Evolutionary conservation across 1,284 basidiomycete genomes (phyloP), one percentile per base, ranked within the genome.

Genomic region (Paramarasmius palmivorus): DNA sequence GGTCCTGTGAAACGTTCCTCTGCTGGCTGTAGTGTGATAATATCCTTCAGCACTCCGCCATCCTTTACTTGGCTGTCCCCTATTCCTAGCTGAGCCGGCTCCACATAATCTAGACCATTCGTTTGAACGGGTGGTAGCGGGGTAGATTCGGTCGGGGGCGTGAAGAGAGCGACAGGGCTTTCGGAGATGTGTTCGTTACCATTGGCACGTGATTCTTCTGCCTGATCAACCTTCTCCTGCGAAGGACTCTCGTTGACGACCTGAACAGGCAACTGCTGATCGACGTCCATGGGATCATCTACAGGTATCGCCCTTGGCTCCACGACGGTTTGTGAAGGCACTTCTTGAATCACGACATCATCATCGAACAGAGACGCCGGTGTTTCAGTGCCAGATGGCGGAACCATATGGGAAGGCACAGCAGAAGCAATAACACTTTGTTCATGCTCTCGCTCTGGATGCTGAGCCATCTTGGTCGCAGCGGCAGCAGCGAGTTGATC

Each of bases 391-490:
- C 47, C 20, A 26, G 25, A 46, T 23, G 20, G 22, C 12, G 25
- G 6, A 3, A 29, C 44, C n/a, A 12, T 10, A 15, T 32, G 47
- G 55, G 40, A 50, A 53, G 20, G 46, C 36, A 23, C 39, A 22
- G 46, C 46, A 2, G 63, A 57, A 32, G 57, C 40, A 23, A 57
- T 55, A 19, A 57, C 49, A 22, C n/a, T n/a, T n/a, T n/a, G n/a
- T 46, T 57, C 52, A 34, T 59, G 50, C 15, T 46, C 53, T 34
- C 45, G 32, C 15, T 50, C 57, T 26, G 49, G 47, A 26, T 57
- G 29, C 6, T 57, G 63, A 25, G 56, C 47, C 32, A 55, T 55
- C 12, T 61, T 55, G 22, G 59, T 61, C 36, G 54, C 32, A 32
- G 55, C 48, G 34, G 54, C 29, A 32, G 55, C 48, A 49, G 54